phyloP scores from a whole-genome alignment of 2,329 filamentous ascomycete species.

The Podosphaera fusca region DNA sequence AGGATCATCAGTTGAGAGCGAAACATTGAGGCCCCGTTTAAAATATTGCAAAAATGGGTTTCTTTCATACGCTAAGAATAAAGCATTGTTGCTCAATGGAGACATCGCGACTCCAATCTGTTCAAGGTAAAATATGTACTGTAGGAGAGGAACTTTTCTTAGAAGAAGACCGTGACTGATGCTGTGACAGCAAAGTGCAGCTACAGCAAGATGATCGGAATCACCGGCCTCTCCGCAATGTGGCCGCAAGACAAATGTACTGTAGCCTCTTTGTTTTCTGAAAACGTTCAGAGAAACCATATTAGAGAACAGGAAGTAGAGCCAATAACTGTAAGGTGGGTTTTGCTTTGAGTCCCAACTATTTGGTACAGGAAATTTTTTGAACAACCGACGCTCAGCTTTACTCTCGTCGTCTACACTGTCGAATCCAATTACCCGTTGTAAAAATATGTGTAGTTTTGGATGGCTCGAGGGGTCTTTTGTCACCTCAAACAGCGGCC shows the following conservation, averaged over 20 bases:
- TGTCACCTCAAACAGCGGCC: conserved; percentile 85
- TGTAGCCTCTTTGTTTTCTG: conserved; percentile 80
- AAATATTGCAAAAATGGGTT: conserved; percentile 96
- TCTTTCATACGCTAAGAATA: conserved; percentile 89
- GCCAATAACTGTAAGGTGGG: conserved; percentile 96
- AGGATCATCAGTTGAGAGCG: conserved; percentile 86
- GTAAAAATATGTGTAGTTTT: conserved; percentile 83
- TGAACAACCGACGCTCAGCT: conserved; percentile 76
- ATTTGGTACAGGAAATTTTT: conserved; percentile 79
- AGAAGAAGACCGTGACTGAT: conserved; percentile 88
- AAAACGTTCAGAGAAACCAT: conserved; percentile 79
- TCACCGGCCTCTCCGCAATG: conserved; percentile 95
- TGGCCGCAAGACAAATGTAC: conserved; percentile 77
- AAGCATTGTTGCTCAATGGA: conserved; percentile 89
- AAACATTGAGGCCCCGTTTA: conserved; percentile 81
- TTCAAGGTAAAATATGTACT: conserved; percentile 95
- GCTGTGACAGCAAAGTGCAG: conserved; percentile 79
- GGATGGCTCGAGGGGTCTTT: conserved; percentile 67
- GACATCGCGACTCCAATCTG: conserved; percentile 99
- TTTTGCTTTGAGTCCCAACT: conserved; percentile 86
- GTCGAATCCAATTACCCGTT: conserved; percentile 89
- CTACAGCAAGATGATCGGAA: conserved; percentile 83
- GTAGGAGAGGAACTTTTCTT: conserved; percentile 78
- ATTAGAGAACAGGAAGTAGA: conserved; percentile 92
- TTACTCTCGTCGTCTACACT: conserved; percentile 98